Conservation (phyloP, 805 yeast species). For the Candida caryicola region DNA sequence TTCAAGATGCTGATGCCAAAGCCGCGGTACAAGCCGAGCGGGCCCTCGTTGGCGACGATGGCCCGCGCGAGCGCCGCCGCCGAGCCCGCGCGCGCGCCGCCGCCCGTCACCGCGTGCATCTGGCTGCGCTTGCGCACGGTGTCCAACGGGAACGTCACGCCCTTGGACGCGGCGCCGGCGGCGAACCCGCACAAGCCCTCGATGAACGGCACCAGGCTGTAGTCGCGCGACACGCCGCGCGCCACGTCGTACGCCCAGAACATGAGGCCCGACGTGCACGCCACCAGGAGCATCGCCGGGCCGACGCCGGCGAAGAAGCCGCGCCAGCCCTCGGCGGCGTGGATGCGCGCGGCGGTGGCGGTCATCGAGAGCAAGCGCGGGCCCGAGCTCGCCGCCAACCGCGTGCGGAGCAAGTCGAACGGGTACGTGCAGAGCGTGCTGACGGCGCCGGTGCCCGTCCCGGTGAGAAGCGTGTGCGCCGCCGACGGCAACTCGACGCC, state of each 20-base stretch:
- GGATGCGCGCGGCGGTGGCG: slow-evolving; percentile 24
- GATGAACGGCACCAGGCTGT: slow-evolving; percentile 32
- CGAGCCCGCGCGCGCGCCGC: slow-evolving; percentile 3
- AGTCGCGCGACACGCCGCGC: slow-evolving; percentile 33
- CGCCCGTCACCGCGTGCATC: slow-evolving; percentile 32
- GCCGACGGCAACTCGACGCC: slow-evolving; percentile 29
- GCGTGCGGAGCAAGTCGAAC: slow-evolving; percentile 82
- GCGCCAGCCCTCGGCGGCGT: slow-evolving; percentile 29
- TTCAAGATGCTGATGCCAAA: slow-evolving; percentile 67
- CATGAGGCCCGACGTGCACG: slow-evolving; percentile 70
- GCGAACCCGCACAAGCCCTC: slow-evolving; percentile 65
- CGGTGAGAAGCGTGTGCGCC: slow-evolving; percentile 54
- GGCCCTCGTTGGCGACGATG: slow-evolving; percentile 57
- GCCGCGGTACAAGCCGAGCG: slow-evolving; percentile 71
- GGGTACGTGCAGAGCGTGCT: slow-evolving; percentile 83
- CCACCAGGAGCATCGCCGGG: slow-evolving; percentile 58
- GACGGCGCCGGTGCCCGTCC: slow-evolving; percentile 71
- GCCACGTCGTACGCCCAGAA: slow-evolving; percentile 64
- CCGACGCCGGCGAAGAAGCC: slow-evolving; percentile 52
- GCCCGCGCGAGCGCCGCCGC: slow-evolving; percentile 26
- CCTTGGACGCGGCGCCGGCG: slow-evolving; percentile 77
- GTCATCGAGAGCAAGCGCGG: slow-evolving; percentile 38
- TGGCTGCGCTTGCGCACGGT: slow-evolving; percentile 77
- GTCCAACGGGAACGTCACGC: slow-evolving; percentile 80
- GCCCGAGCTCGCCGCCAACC: slow-evolving; percentile 66